Conservation (phyloP, 371 early-diverging fungal species). For the Phascolomyces articulosus region DNA sequence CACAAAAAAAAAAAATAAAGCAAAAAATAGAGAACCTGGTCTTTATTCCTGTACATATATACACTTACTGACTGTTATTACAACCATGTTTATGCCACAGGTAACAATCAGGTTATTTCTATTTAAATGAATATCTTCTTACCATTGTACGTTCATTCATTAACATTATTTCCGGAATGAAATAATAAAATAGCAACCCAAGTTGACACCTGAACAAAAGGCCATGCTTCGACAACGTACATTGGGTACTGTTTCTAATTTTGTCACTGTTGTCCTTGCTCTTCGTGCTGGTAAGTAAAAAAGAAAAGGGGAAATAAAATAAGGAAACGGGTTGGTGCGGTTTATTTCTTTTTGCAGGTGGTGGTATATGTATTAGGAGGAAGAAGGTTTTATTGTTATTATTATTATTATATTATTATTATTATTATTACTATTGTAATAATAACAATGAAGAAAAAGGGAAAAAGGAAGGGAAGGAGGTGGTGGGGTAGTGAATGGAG, state of each 20-base stretch:
- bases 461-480: background rate
- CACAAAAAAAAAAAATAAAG: background rate
- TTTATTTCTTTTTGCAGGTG: too few relatives aligned
- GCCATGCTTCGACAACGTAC: slow-evolving; percentile 49
- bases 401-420: too few relatives aligned
- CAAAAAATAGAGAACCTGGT: background rate
- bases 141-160: too few relatives aligned
- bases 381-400: too few relatives aligned
- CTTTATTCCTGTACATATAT: background rate
- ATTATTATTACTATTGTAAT: background rate
- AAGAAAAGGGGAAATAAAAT: background rate
- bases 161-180: too few relatives aligned
- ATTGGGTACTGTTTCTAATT: slow-evolving; percentile 45
- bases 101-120: background rate
- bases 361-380: too few relatives aligned
- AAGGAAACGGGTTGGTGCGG: background rate
- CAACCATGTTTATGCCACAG: slow-evolving; percentile 34
- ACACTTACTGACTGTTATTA: too few relatives aligned
- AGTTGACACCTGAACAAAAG: slow-evolving; percentile 55
- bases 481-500: background rate
- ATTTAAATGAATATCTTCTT: background rate
- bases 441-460: background rate
- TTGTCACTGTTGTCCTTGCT: slow-evolving; percentile 39
- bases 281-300: slow-evolving; percentile 54
- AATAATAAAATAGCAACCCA: slow-evolving; percentile 41